Percentiles rank a stretch among this genome's conserved stretches.
Conservation (phyloP, 2,329 filamentous ascomycete genomes). For the Aspergillus pseudoglaucus region DNA sequence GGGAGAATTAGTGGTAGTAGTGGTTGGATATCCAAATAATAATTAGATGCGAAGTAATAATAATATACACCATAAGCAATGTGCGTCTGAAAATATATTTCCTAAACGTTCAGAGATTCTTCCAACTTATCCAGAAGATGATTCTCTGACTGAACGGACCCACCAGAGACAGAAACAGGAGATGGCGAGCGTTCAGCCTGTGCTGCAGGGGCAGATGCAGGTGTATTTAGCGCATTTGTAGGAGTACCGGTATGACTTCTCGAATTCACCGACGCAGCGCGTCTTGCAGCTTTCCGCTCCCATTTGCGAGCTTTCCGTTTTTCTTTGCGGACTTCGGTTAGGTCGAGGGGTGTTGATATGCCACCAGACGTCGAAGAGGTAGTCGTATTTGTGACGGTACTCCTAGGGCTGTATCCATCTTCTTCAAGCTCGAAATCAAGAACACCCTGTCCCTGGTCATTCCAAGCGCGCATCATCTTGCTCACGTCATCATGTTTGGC, state of each 20-base stretch:
- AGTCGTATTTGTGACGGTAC: no score
- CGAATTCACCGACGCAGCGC: not conserved
- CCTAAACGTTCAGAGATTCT: constrained; percentile 12
- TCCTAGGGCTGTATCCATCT: no score
- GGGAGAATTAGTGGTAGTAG: not conserved
- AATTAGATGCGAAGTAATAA: not conserved
- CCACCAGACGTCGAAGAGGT: not conserved
- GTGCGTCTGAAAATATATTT: not conserved
- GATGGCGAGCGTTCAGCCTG: constrained; percentile 8
- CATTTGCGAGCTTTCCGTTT: constrained; percentile 16
- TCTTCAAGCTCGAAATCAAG: not conserved
- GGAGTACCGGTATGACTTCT: not conserved
- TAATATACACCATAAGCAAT: not conserved
- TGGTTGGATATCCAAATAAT: not conserved
- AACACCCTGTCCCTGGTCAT: constrained; percentile 4
- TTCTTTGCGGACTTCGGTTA: constrained; percentile 11
- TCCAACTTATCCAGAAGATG: constrained; percentile 19
- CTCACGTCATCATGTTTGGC: constrained; percentile 46
- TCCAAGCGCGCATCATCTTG: constrained; percentile 33
- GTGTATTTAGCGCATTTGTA: not conserved
- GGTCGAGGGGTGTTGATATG: constrained; percentile 1
- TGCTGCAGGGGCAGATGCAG: not conserved
- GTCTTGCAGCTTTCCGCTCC: constrained; percentile 5
- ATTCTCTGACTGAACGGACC: constrained; percentile 13
- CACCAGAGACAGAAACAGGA: constrained; percentile 4